A percentile compares a stretch with the other conserved stretches of the same genome.
Evolutionary conservation across 176 grass and related monocot genomes (phyloP).

Genomic region (Otatea glauca): DNA sequence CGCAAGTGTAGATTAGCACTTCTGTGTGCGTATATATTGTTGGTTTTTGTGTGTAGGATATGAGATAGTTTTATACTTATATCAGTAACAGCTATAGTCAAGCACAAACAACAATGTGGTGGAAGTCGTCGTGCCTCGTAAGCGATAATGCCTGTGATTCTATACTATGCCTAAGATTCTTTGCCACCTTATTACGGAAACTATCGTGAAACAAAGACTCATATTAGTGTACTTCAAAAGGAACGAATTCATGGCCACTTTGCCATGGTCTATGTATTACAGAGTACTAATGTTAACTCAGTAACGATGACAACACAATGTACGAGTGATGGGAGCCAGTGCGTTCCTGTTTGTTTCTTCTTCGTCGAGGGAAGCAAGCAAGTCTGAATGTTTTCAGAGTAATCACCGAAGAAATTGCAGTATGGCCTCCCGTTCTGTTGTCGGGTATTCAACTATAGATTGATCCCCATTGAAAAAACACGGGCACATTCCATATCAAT

Average conservation of each 20-base stretch:
- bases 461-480: slow-evolving; percentile 24
- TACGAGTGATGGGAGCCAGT: too few relatives aligned
- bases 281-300: not conserved
- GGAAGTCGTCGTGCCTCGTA: too few relatives aligned
- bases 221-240: not conserved
- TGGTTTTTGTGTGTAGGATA: not conserved
- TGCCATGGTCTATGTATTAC: not conserved
- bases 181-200: too few relatives aligned
- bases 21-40: not conserved
- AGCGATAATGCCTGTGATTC: not conserved
- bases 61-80: not conserved
- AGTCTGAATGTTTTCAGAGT: not conserved
- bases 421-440: not conserved
- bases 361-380: not conserved
- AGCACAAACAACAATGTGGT: too few relatives aligned
- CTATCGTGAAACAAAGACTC: too few relatives aligned
- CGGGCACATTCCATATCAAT: slow-evolving; percentile 24
- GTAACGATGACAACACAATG: not conserved
- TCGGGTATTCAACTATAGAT: not conserved
- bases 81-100: not conserved
- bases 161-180: not conserved
- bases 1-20: too few relatives aligned
- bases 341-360: too few relatives aligned
- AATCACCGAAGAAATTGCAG: not conserved
- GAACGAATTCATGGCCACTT: not conserved